Evolutionary conservation across 169 alveolate genomes (phyloP), one percentile per base, ranked within the genome.

Genomic region (Plasmodium malariae): DNA sequence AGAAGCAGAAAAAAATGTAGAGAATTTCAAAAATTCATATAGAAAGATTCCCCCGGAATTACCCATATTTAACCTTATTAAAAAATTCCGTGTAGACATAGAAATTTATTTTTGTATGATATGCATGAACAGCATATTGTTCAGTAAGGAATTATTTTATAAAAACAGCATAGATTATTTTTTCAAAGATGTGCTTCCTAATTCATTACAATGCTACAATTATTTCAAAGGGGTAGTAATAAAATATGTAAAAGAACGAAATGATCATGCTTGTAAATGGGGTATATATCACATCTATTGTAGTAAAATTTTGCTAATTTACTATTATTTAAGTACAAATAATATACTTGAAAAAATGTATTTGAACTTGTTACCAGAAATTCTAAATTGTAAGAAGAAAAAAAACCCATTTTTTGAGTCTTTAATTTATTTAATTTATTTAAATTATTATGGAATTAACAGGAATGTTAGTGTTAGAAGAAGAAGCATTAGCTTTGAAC

Each of bases 31-130:
- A 28, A 37, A 51, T 6, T 12, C 28, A 17, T 24, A 48, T 7
- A 80, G 32, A 17, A 34, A 49, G n/a, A 12, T 3, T 0, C 45
- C 24, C 1, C 71, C 73, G 28, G 19, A 26, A 55, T 32, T 83
- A 40, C 85, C 32, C 30, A 37, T 83, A 24, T 83, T 67, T 60
- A 68, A 83, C 0, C 30, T 60, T 28, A 83, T 83, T 32, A 49
- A 67, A 24, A 83, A 83, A 40, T 83, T 17, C 32, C 49, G 68
- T 30, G 54, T 83, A 67, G 59, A 65, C 40, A 30, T 51, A 28
- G 85, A 69, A 36, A 55, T 55, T n/a, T 83, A 83, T 60, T 83
- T 83, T 54, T 48, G 70, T 60, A 83, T 83, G 91, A 83, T 83
- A 36, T 83, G 91, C 28, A 34, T 49, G 91, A 83, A 83, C 28